Base-by-base conservation (phyloP, 257 asterid genomes). In the Mentha longifolia region DNA sequence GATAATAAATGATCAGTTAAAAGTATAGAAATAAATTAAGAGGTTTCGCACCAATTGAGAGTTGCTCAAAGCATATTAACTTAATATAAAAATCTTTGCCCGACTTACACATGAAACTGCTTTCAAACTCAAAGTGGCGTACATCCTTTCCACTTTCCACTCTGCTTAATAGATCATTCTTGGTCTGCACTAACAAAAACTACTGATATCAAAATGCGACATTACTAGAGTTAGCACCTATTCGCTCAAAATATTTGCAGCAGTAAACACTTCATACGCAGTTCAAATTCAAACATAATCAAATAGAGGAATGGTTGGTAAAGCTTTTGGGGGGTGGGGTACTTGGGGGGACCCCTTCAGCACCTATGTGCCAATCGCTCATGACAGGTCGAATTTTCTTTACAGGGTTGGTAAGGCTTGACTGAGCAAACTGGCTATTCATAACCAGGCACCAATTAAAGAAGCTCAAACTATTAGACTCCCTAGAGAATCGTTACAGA, bases 21-120 rank as follows among this genome's bases (percentile, higher is more conserved):
- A 43, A 28, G 35, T 41, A 55, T 31, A 69, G 30, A n/a, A 55
- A 19, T 39, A n/a, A 20, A 12, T 28, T 33, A 19, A 6, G 42
- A 47, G 39, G 19, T 51, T 61, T 62, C 17, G 4, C 56, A 37
- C 49, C 45, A 33, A 67, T 7, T 25, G 39, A 1, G 41, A 72
- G 43, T 37, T 54, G 55, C 61, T 73, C 30, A 9, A 14, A n/a
- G 39, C 61, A 74, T 37, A 9, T 42, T 60, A 60, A 71, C 25
- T 46, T 1, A 59, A 69, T 56, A 58, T 20, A 33, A 72, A n/a
- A 70, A 71, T 52, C 67, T 59, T 75, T 62, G 71, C 66, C 63
- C 15, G 35, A 75, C 97, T 89, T 85, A 94, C 99, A 58, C 95
- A 86, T 76, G 99, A 91, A 86, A 85, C 90, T 79, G 92, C 89